phyloP scores from a whole-genome alignment of 2,329 filamentous ascomycete species.

The Magnaporthiopsis incrustans region DNA sequence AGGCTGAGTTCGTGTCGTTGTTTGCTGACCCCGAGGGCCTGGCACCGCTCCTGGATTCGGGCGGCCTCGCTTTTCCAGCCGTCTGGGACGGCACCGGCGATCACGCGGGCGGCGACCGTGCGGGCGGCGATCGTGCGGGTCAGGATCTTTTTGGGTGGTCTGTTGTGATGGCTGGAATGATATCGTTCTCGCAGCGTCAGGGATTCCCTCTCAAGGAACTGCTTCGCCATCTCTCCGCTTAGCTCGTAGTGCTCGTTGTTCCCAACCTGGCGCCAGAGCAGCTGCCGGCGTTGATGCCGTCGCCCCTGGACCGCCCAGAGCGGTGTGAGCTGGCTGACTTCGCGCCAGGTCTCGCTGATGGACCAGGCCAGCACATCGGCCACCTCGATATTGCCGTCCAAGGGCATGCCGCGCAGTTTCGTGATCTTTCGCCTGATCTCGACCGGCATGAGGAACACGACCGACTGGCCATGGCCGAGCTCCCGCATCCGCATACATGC shows the following conservation, averaged over 20 bases:
- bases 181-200: constrained; percentile 36
- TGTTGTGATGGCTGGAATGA: constrained; percentile 31
- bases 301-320: no score
- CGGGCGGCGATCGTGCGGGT: no score
- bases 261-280: no score
- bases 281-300: no score
- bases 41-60: constrained; percentile 3
- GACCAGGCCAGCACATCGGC: constrained; percentile 51
- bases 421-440: constrained; percentile 37
- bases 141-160: no score
- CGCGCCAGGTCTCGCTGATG: constrained; percentile 47
- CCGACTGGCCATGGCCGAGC: constrained; percentile 57
- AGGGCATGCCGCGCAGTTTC: no score
- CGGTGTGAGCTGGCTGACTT: constrained; percentile 35
- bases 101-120: no score
- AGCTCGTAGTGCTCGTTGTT: no score
- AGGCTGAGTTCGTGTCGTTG: constrained; percentile 12
- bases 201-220: no score
- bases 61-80: not conserved
- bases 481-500: constrained; percentile 67
- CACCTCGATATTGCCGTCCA: constrained; percentile 29
- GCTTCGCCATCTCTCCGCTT: no score
- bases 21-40: no score
- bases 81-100: no score
- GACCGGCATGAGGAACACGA: constrained; percentile 49